Percentiles rank a stretch among this genome's conserved stretches.
Evolutionary conservation across 768 basidiomycete genomes (phyloP).

Genomic region (Lyophyllum atratum): DNA sequence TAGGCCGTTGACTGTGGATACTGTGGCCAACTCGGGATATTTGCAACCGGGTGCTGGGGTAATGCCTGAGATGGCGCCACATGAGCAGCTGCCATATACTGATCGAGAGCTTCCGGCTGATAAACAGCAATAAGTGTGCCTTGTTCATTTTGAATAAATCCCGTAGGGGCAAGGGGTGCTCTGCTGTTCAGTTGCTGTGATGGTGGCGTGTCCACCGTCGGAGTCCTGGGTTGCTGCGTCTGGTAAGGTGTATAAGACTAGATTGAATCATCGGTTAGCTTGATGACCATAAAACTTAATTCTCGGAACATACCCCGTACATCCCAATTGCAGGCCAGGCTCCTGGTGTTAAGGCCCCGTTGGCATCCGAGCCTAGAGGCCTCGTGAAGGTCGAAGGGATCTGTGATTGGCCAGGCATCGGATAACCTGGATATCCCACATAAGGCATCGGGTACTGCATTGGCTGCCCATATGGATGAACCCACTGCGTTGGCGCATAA

Average conservation of each 20-base stretch:
- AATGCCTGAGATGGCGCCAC: conserved; percentile 19
- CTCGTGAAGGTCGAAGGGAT: conserved; percentile 31
- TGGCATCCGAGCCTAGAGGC: conserved; percentile 39
- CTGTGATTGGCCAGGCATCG: conserved; percentile 29
- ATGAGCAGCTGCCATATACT: conserved; percentile 59
- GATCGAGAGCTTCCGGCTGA: conserved; percentile 67
- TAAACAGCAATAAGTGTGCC: conserved; percentile 75
- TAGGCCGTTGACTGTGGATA: conserved; percentile 28
- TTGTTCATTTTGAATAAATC: conserved; percentile 73
- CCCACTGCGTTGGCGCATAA: conserved; percentile 55
- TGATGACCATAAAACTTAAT: background rate
- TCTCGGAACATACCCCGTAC: conserved; percentile 45
- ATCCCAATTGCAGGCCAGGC: conserved; percentile 42
- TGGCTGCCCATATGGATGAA: conserved; percentile 50
- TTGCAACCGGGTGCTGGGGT: conserved; percentile 27
- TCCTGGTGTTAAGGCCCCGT: conserved; percentile 29
- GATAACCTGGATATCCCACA: conserved; percentile 49
- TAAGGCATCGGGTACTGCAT: conserved; percentile 56
- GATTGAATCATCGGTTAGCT: conserved; percentile 3
- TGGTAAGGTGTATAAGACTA: conserved; percentile 57
- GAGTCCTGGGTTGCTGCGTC: conserved; percentile 34
- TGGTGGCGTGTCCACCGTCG: conserved; percentile 31
- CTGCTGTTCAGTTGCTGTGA: conserved; percentile 33
- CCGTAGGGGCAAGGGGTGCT: conserved; percentile 63
- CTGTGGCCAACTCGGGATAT: conserved; percentile 33